Evolutionary conservation across 2,329 filamentous ascomycete genomes (phyloP).

Genomic region (Pseudocercospora ulei): DNA sequence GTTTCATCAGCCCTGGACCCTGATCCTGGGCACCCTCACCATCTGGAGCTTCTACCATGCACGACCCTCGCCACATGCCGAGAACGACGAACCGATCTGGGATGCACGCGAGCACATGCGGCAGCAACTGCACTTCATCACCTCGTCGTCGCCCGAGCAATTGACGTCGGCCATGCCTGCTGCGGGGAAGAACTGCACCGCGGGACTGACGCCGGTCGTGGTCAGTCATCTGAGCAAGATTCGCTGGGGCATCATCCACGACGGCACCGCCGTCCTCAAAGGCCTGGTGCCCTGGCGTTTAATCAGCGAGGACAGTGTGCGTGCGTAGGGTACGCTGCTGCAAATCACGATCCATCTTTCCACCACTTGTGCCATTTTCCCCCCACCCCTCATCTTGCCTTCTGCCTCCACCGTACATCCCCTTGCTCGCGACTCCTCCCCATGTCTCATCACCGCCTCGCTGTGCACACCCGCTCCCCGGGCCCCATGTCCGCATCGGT

Average conservation of each 20-base stretch:
- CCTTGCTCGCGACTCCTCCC: too few species aligned
- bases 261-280: slow-evolving; percentile 50
- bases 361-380: neutral
- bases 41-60: slow-evolving; percentile 51
- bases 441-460: too few species aligned
- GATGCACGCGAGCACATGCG: slow-evolving; percentile 44
- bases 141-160: slow-evolving; percentile 35
- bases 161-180: slow-evolving; percentile 23
- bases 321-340: neutral
- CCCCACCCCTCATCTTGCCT: too few species aligned
- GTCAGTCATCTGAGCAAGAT: slow-evolving; percentile 48
- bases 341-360: neutral
- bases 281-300: slow-evolving; percentile 37
- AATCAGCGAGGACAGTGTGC: slow-evolving; percentile 24
- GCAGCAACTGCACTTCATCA: slow-evolving; percentile 37
- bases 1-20: slow-evolving; percentile 54
- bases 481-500: too few species aligned
- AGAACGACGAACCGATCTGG: slow-evolving; percentile 39
- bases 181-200: slow-evolving; percentile 43
- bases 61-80: slow-evolving; percentile 16
- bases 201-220: slow-evolving; percentile 48
- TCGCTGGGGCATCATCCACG: slow-evolving; percentile 54
- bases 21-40: slow-evolving; percentile 51
- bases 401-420: too few species aligned
- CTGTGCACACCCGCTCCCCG: too few species aligned